Percentiles rank a stretch among this genome's conserved stretches.
Evolutionary conservation across 495 filamentous ascomycete genomes (phyloP).

Genomic region (Penicillium cinerascens): DNA sequence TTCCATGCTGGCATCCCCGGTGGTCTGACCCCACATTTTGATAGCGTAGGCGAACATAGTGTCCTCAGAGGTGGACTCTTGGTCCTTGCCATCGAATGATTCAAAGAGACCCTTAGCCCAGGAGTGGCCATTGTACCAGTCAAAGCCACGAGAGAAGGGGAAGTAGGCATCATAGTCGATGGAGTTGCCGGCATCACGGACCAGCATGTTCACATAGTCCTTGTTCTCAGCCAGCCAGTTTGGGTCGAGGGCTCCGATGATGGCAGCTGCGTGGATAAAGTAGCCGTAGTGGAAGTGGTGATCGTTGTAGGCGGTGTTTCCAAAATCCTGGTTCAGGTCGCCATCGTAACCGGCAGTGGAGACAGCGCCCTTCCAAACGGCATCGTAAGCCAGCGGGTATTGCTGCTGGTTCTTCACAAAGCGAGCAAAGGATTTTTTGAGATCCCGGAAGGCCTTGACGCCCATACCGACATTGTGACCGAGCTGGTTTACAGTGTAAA

Average conservation of each 20-base stretch:
- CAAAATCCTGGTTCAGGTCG: slow-evolving; percentile 70
- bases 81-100: slow-evolving; percentile 84
- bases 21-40: slow-evolving; percentile 88
- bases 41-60: slow-evolving; percentile 82
- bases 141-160: slow-evolving; percentile 81
- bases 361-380: slow-evolving; percentile 81
- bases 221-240: slow-evolving; percentile 70
- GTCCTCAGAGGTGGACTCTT: slow-evolving; percentile 91
- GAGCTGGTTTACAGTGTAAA: slow-evolving; percentile 66
- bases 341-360: slow-evolving; percentile 77
- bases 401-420: slow-evolving; percentile 76
- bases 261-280: slow-evolving; percentile 83
- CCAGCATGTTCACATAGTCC: slow-evolving; percentile 75
- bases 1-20: slow-evolving; percentile 75
- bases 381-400: slow-evolving; percentile 77
- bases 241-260: slow-evolving; percentile 78
- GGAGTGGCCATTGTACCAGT: slow-evolving; percentile 94
- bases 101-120: slow-evolving; percentile 97
- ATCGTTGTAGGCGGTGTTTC: slow-evolving; percentile 87
- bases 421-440: slow-evolving; percentile 72
- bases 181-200: slow-evolving; percentile 78
- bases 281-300: slow-evolving; percentile 94
- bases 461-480: slow-evolving; percentile 58
- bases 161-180: slow-evolving; percentile 67
- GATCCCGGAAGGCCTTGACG: slow-evolving; percentile 55